Evolutionary conservation across 2,329 filamentous ascomycete genomes (phyloP).

Genomic region (Epichloe gansuensis): DNA sequence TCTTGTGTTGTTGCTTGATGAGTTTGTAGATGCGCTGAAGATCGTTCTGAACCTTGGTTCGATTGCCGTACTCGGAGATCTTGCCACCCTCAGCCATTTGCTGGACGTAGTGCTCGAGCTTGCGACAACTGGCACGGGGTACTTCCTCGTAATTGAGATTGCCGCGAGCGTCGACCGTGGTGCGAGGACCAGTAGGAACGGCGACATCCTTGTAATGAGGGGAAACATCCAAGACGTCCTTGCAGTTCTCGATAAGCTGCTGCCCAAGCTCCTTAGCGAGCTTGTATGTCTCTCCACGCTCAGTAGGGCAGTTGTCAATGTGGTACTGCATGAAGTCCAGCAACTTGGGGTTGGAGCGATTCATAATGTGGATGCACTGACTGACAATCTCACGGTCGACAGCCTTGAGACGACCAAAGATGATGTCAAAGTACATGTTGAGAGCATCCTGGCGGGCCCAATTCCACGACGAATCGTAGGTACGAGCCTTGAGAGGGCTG

Average conservation of each 20-base stretch:
- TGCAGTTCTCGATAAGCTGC: constrained; percentile 95
- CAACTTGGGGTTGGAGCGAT: constrained; percentile 88
- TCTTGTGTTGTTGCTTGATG: constrained; percentile 95
- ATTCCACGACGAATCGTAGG: constrained; percentile 98
- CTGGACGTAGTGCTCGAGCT: constrained; percentile 95
- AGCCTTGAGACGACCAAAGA: constrained; percentile 84
- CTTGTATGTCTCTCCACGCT: constrained; percentile 93
- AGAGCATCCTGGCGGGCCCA: constrained; percentile 96
- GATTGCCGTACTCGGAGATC: constrained; percentile 96
- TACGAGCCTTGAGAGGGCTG: constrained; percentile 81
- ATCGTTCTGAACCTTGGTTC: constrained; percentile 95
- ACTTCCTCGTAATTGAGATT: constrained; percentile 88
- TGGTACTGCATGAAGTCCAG: constrained; percentile 99
- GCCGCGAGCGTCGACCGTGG: constrained; percentile 81
- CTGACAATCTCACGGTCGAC: constrained; percentile 97
- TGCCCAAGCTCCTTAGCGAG: constrained; percentile 90
- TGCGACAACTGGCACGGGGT: constrained; percentile 77
- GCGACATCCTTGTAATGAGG: constrained; percentile 95
- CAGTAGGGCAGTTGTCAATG: constrained; percentile 95
- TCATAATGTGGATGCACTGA: constrained; percentile 98
- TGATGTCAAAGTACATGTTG: constrained; percentile 98
- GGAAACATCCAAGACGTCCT: constrained; percentile 69
- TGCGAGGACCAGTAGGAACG: constrained; percentile 80
- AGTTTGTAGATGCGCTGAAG: constrained; percentile 92
- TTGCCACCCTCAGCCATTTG: constrained; percentile 98